phyloP scores from a whole-genome alignment of 768 basidiomycete species.

The Suillus sp. region DNA sequence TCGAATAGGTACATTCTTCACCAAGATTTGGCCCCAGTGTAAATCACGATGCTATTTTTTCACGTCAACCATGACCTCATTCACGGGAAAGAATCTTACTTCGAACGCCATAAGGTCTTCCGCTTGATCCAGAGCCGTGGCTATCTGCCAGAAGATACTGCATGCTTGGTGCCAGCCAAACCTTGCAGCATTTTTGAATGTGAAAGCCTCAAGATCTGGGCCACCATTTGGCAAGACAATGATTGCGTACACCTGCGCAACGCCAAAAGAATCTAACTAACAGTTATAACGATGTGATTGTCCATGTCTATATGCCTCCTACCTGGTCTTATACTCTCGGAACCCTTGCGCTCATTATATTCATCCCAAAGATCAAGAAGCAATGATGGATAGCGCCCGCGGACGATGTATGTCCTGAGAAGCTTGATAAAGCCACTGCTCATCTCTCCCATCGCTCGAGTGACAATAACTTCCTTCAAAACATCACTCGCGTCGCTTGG shows the following conservation, averaged over 20 bases:
- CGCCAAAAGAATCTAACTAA: conserved; percentile 65
- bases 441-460: conserved; percentile 73
- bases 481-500: conserved; percentile 76
- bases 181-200: conserved; percentile 58
- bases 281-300: conserved; percentile 14
- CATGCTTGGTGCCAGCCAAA: conserved; percentile 85
- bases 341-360: conserved; percentile 72
- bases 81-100: conserved; percentile 46
- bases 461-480: conserved; percentile 79
- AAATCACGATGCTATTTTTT: conserved; percentile 87
- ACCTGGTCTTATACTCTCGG: conserved; percentile 88
- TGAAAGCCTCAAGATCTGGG: conserved; percentile 84
- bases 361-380: conserved; percentile 88
- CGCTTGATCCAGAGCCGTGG: conserved; percentile 72
- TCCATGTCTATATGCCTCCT: conserved; percentile 21
- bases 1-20: conserved; percentile 53
- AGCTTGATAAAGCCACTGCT: conserved; percentile 80
- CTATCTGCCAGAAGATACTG: conserved; percentile 90
- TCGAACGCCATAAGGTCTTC: conserved; percentile 86
- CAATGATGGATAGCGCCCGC: conserved; percentile 79
- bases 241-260: conserved; percentile 83
- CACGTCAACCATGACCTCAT: conserved; percentile 10
- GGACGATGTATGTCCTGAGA: conserved; percentile 82
- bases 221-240: conserved; percentile 92
- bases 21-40: conserved; percentile 97